A percentile compares a stretch with the other conserved stretches of the same genome.
These are phyloP conservation scores for Biancaea sappan DNA, from an alignment of 306 rosid genomes.

Conservation along the genomic window DNA sequence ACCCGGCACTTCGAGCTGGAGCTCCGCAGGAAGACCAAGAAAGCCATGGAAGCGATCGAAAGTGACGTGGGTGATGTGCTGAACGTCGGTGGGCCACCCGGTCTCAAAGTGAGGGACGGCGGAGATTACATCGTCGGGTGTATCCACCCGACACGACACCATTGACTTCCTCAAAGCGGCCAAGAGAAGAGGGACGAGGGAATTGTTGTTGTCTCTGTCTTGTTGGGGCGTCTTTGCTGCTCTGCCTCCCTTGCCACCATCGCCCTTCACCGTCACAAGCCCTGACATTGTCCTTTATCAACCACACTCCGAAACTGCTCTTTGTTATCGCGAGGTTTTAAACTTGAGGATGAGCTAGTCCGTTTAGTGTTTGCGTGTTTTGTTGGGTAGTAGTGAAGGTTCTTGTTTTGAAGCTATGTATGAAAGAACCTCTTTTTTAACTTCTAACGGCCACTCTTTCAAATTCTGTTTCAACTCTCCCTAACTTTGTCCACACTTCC, in stretches of 20 bases:
- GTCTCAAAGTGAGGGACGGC: constrained; percentile 74
- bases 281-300: constrained; percentile 65
- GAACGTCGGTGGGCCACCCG: constrained; percentile 93
- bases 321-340: constrained; percentile 27
- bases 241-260: constrained; percentile 43
- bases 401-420: neutral
- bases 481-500: neutral
- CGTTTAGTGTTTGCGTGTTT: no score
- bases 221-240: constrained; percentile 39
- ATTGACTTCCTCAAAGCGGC: constrained; percentile 84
- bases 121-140: constrained; percentile 69
- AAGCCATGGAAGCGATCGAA: constrained; percentile 94
- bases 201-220: constrained; percentile 62
- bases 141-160: constrained; percentile 79
- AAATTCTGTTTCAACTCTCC: constrained; percentile 31
- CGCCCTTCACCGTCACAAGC: no score
- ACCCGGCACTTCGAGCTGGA: constrained; percentile 81
- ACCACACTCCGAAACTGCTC: neutral
- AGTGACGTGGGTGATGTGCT: constrained; percentile 84
- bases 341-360: no score
- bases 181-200: constrained; percentile 55
- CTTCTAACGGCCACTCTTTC: constrained; percentile 82
- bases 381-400: no score
- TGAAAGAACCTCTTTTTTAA: neutral
- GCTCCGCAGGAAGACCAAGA: constrained; percentile 85